Evolutionary conservation across 192 early-diverging fungal genomes (phyloP), one percentile per base, ranked within the genome.

Genomic region (Dissophora ornata): DNA sequence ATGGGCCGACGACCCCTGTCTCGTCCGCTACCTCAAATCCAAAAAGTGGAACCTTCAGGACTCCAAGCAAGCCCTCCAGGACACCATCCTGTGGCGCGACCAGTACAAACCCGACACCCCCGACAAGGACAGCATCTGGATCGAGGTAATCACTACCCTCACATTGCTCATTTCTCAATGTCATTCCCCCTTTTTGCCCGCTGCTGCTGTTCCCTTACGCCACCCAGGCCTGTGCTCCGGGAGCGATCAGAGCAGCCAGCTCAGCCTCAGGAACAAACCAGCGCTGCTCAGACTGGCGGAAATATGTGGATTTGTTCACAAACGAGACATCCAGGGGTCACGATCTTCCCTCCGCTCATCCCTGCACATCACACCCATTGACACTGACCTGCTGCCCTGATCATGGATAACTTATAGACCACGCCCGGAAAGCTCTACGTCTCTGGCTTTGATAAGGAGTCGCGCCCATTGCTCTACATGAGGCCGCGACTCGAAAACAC

Each of bases 351-450:
- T n/a, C n/a, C n/a, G n/a, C n/a, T n/a, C n/a, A n/a, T n/a, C n/a
- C n/a, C n/a, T n/a, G n/a, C n/a, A n/a, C n/a, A n/a, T n/a, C n/a
- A n/a, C n/a, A n/a, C n/a, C n/a, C n/a, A n/a, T n/a, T n/a, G n/a
- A n/a, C n/a, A n/a, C n/a, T n/a, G n/a, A n/a, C n/a, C n/a, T 18
- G 18, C 44, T 45, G 18, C 9, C 44, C 44, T 38, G 5, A 9
- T 12, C 44, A 7, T 18, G n/a, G 3, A 18, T 9, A 15, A 34
- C 7, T 30, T 36, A 32, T 67, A 88, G 83, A 86, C 84, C 38
- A 79, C 84, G 18, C 90, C 90, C 10, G 97, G 95, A 51, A 97
- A 97, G 82, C 82, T 90, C 79, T 91, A 94, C 75, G 79, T 94
- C 40, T 88, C 88, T 79, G 96, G 96, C 7, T 95, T 93, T 64